A percentile compares a stretch with the other conserved stretches of the same genome.
phyloP scores from a whole-genome alignment of 345 rosid species.

The Camelina laxa region DNA sequence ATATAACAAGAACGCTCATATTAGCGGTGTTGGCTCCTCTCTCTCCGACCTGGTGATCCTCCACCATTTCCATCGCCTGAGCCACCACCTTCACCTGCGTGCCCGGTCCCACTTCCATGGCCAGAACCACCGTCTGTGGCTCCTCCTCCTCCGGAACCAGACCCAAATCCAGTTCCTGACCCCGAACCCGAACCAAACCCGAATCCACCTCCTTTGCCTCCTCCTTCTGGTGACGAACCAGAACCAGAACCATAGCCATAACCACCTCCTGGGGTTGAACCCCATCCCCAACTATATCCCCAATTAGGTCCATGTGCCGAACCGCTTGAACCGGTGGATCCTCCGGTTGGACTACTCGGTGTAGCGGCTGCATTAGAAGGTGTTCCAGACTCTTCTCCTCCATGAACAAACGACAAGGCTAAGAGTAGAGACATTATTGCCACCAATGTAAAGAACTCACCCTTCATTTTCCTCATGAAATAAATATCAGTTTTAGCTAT shows the following conservation, averaged over 20 bases:
- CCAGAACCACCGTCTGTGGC: slow-evolving; percentile 74
- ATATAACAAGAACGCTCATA: slow-evolving; percentile 11
- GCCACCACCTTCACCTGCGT: slow-evolving; percentile 48
- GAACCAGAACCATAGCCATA: slow-evolving; percentile 94
- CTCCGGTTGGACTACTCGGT: slow-evolving; percentile 29
- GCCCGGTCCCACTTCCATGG: slow-evolving; percentile 57
- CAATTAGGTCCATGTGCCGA: slow-evolving; percentile 80
- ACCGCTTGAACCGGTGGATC: slow-evolving; percentile 39
- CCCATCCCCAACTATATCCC: slow-evolving; percentile 90
- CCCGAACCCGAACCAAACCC: slow-evolving; percentile 80
- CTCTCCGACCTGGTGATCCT: slow-evolving; percentile 39
- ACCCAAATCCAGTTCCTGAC: slow-evolving; percentile 73
- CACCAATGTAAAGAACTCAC: slow-evolving; percentile 22
- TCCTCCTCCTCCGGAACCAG: slow-evolving; percentile 66
- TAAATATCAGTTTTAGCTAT: slow-evolving; percentile 5
- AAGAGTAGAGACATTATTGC: slow-evolving; percentile 28
- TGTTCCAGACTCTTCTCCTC: slow-evolving; percentile 31
- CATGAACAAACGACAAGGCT: slow-evolving; percentile 36
- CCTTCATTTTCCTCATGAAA: slow-evolving; percentile 35
- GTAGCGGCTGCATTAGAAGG: slow-evolving; percentile 18
- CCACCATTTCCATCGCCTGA: slow-evolving; percentile 45
- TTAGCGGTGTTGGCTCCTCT: slow-evolving; percentile 41
- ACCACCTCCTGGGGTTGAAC: slow-evolving; percentile 74
- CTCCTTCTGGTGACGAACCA: slow-evolving; percentile 71
- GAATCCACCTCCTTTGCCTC: slow-evolving; percentile 67